Base-by-base conservation (phyloP, 352 stramenopile genomes). In the Globisporangium alternatum region DNA sequence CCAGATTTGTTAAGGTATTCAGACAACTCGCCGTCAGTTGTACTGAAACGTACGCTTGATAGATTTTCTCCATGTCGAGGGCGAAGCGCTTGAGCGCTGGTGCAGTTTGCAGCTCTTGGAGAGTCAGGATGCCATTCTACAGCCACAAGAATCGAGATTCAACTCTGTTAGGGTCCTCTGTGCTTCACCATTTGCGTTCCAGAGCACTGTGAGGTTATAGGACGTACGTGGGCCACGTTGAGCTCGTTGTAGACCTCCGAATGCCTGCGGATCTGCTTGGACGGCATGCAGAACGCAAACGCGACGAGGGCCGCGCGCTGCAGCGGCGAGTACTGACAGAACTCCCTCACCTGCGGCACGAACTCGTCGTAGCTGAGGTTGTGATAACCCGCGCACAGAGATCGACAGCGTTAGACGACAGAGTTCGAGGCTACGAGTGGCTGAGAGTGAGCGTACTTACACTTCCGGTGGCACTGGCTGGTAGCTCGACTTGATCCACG, bases 231-330 rank as follows among this genome's bases (percentile, higher is more conserved):
- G 45, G 83, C 77, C 9, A 89, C 63, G 47, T 91, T 92, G 62
- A 93, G 80, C 41, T 92, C 81, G 55, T 93, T 91, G 69, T 92
- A 93, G 4, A 90, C 81, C 28, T 78, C 73, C 17, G 79, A 77
- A 52, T 91, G 83, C 5, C 76, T 62, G 33, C 69, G 62, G 30
- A 91, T 79, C 44, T 77, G 70, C 28, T 71, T 68, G 0, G 85
- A 90, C 0, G 81, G 79, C 59, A 88, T 88, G 35, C 80, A 84
- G 57, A 93, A 93, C 2, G 85, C 85, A 8, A 92, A 67, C 0
- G 83, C 85, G 1, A 92, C 81, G 0, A 93, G 72, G 9, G 79
- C 81, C 0, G 84, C 77, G 44, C 81, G 77, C 41, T 80, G 72
- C 44, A 91, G 76, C 9, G 84, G 71, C 12, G 78, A 78, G 66